Evolutionary conservation across 2,329 filamentous ascomycete species (phyloP).

Genomic region (Parascedosporium putredinis): DNA sequence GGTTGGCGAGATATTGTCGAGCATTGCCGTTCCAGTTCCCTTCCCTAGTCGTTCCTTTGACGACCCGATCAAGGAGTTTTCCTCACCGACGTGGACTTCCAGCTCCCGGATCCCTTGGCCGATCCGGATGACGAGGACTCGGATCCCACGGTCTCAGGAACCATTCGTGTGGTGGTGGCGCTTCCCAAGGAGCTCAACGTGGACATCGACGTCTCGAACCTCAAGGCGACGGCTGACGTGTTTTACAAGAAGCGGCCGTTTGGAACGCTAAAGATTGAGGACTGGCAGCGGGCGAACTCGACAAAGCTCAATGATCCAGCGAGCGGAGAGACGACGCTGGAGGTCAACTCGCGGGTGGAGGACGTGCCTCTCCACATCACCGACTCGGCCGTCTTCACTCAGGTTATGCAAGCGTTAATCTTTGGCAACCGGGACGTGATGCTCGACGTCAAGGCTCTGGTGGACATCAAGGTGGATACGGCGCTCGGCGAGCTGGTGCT

Average conservation of each 20-base stretch:
- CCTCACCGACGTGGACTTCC: slow-evolving; percentile 73
- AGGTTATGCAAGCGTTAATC: slow-evolving; percentile 70
- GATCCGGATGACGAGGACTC: slow-evolving; percentile 63
- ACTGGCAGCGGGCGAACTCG: slow-evolving; percentile 81
- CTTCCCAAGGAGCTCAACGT: slow-evolving; percentile 84
- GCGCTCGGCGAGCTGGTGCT: slow-evolving; percentile 71
- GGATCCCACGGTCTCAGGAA: slow-evolving; percentile 71
- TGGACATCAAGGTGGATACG: slow-evolving; percentile 75
- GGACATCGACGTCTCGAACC: slow-evolving; percentile 62
- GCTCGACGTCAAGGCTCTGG: slow-evolving; percentile 65
- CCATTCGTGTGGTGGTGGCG: slow-evolving; percentile 66
- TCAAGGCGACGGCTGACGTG: slow-evolving; percentile 71
- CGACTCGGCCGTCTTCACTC: slow-evolving; percentile 65
- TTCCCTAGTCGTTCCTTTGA: slow-evolving; percentile 76
- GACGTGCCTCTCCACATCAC: slow-evolving; percentile 77
- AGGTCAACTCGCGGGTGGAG: slow-evolving; percentile 65
- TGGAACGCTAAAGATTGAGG: slow-evolving; percentile 64
- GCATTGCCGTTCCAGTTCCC: slow-evolving; percentile 72
- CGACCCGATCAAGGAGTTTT: slow-evolving; percentile 71
- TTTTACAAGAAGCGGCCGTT: slow-evolving; percentile 70
- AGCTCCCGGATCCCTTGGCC: slow-evolving; percentile 69
- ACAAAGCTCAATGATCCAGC: slow-evolving; percentile 47
- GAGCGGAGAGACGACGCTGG: slow-evolving; percentile 49
- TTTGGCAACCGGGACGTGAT: slow-evolving; percentile 62
- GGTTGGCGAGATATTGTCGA: slow-evolving; percentile 70